phyloP scores from a whole-genome alignment of 345 rosid species.

The Melaleuca quinquenervia region DNA sequence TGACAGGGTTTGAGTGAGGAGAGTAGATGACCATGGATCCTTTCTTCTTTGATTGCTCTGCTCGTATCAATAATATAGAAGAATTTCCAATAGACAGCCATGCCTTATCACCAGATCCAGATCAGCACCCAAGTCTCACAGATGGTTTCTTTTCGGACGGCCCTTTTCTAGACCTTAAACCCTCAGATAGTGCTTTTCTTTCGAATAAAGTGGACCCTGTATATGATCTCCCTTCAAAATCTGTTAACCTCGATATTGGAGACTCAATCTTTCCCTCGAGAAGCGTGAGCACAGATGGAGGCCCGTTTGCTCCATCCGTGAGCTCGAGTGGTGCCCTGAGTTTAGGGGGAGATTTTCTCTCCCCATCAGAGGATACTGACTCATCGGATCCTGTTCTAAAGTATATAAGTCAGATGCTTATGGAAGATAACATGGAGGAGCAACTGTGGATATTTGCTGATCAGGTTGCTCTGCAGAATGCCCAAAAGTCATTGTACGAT shows the following conservation, averaged over 20 bases:
- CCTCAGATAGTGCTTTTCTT: not conserved
- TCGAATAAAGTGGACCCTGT: not conserved
- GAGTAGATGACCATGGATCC: not conserved
- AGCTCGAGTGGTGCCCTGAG: not conserved
- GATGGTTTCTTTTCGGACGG: not conserved
- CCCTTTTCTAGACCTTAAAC: not conserved
- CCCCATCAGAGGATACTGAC: slow-evolving; percentile 19
- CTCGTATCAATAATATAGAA: not conserved
- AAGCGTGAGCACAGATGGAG: not conserved
- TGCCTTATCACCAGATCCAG: not conserved
- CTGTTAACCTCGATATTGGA: not conserved
- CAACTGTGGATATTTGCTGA: slow-evolving; percentile 23
- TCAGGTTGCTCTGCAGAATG: slow-evolving; percentile 24
- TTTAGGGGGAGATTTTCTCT: not conserved
- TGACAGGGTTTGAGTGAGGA: not conserved
- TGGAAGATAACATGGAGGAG: slow-evolving; percentile 40
- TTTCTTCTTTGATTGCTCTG: not conserved
- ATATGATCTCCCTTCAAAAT: not conserved
- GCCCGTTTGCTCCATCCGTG: not conserved
- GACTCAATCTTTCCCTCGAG: not conserved
- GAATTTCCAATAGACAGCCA: not conserved
- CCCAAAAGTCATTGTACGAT: slow-evolving; percentile 23
- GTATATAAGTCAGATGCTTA: slow-evolving; percentile 31
- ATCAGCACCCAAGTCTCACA: not conserved
- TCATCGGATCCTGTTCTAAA: slow-evolving; percentile 22